phyloP scores from a whole-genome alignment of 768 basidiomycete genomes.

The Lyophyllum atratum region DNA sequence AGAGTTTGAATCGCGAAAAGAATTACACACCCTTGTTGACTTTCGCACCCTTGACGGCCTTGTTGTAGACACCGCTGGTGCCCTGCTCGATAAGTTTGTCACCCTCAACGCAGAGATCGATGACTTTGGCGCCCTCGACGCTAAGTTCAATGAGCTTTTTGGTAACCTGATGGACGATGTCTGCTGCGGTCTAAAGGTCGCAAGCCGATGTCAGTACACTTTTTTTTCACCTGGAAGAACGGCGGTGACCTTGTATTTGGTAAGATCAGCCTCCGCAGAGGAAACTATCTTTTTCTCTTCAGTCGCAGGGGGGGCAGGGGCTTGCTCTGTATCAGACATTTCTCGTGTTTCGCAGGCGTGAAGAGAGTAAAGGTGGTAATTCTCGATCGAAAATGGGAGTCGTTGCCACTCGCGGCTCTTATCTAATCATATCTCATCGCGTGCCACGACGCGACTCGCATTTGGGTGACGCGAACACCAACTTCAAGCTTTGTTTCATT shows the following conservation, averaged over 20 bases:
- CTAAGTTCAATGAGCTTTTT: conserved; percentile 80
- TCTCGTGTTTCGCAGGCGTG: conserved; percentile 11
- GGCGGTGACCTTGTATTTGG: conserved; percentile 77
- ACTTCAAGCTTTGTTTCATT: too few relatives aligned
- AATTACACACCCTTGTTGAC: conserved; percentile 73
- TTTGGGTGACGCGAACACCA: too few relatives aligned
- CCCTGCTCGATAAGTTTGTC: conserved; percentile 92
- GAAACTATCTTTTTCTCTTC: conserved; percentile 55
- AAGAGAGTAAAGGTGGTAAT: conserved; percentile 5
- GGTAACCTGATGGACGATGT: conserved; percentile 83
- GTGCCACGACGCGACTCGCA: background rate
- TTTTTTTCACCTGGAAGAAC: conserved; percentile 11
- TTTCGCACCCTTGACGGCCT: conserved; percentile 85
- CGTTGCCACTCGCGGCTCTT: conserved; percentile 7
- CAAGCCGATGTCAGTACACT: conserved; percentile 25
- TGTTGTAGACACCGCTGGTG: conserved; percentile 87
- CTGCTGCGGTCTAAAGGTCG: conserved; percentile 73
- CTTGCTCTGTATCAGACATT: conserved; percentile 67
- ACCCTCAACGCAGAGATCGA: conserved; percentile 91
- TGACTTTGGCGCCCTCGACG: conserved; percentile 81
- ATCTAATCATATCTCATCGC: conserved; percentile 23
- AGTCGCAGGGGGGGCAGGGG: conserved; percentile 35
- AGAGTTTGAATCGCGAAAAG: conserved; percentile 4
- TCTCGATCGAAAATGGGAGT: background rate
- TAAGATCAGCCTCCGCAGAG: conserved; percentile 72